Conservation (phyloP, 2,329 filamentous ascomycete genomes). For the Alternaria angustiovoidea region DNA sequence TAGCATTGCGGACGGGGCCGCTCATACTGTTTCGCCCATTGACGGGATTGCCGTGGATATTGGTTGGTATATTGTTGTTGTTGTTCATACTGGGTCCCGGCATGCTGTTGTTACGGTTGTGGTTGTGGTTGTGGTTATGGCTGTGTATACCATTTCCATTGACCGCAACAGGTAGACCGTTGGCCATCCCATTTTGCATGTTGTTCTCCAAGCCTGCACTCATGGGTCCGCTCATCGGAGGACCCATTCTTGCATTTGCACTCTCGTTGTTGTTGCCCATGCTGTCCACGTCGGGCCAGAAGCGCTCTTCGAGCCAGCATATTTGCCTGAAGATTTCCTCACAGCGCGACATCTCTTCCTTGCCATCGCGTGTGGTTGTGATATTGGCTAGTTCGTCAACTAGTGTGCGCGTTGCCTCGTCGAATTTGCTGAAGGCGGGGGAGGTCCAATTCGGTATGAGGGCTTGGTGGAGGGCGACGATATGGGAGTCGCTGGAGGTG, state of each 20-base stretch:
- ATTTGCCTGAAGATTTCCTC: conserved; percentile 59
- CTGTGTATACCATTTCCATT: conserved; percentile 17
- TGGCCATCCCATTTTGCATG: conserved; percentile 30
- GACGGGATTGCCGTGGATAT: conserved; percentile 14
- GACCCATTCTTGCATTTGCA: conserved; percentile 31
- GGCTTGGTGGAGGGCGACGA: conserved; percentile 58
- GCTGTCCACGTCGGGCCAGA: conserved; percentile 60
- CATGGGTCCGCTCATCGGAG: conserved; percentile 25
- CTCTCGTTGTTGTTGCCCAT: conserved; percentile 58
- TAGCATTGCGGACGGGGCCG: conserved; percentile 13
- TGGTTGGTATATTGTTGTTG: conserved; percentile 3
- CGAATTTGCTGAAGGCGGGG: conserved; percentile 59
- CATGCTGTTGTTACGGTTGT: conserved; percentile 12
- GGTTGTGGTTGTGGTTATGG: conserved; percentile 2
- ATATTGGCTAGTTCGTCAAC: conserved; percentile 61
- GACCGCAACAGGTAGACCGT: conserved; percentile 9
- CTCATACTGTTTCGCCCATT: conserved; percentile 16
- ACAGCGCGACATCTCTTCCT: conserved; percentile 57
- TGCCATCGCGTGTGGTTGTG: conserved; percentile 56
- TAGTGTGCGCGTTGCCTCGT: conserved; percentile 58
- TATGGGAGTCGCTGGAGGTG: conserved; percentile 53
- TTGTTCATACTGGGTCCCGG: conserved; percentile 15
- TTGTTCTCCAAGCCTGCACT: conserved; percentile 29
- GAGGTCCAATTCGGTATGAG: conserved; percentile 62
- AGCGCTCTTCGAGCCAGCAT: conserved; percentile 58